Base-by-base conservation (phyloP, 176 grass and related monocot genomes). In the Phoenix roebelenii region DNA sequence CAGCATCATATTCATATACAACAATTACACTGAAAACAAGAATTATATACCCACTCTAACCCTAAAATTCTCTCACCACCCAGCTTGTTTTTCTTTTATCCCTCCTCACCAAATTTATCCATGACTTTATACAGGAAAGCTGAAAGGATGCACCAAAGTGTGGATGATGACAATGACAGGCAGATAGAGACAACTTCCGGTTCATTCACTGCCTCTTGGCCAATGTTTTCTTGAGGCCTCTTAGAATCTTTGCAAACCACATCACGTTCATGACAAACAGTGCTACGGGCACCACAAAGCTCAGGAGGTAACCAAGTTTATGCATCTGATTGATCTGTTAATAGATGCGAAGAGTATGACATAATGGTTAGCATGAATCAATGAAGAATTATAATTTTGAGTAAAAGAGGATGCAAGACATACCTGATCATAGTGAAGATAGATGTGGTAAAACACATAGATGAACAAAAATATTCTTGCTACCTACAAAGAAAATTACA, bases 171-270 rank as follows among this genome's bases (percentile, higher is more conserved):
- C 26, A 64, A 19, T 22, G 24, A 26, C 67, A 20, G 51, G 49
- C 4, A 50, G 63, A 77, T 50, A 17, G 5, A 5, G n/a, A 54
- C 58, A 44, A 28, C 44, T 58, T 49, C 52, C 14, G 20, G 35
- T 62, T 67, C 12, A n/a, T 60, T 80, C 79, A 83, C 20, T 76
- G 77, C 63, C 77, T 67, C 60, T 85, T 92, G 3, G 72, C 57
- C 66, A 92, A 55, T 58, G 88, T 98, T 75, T 98, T 92, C 79
- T 65, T 85, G 15, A 92, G 81, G 10, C 93, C 93, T 76, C 74
- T 88, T 75, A 92, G 44, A 68, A 98, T 98, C 73, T 98, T 98
- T 77, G 53, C 60, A 77, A 98, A 92, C 93, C 93, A 98, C 55
- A 85, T 55, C 15, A 79, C 59, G 66, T 98, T 98, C 93, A 98